Evolutionary conservation across 805 yeast genomes (phyloP), one percentile per base, ranked within the genome.

Genomic region (Cyberlindnera xishuangbannaensis): DNA sequence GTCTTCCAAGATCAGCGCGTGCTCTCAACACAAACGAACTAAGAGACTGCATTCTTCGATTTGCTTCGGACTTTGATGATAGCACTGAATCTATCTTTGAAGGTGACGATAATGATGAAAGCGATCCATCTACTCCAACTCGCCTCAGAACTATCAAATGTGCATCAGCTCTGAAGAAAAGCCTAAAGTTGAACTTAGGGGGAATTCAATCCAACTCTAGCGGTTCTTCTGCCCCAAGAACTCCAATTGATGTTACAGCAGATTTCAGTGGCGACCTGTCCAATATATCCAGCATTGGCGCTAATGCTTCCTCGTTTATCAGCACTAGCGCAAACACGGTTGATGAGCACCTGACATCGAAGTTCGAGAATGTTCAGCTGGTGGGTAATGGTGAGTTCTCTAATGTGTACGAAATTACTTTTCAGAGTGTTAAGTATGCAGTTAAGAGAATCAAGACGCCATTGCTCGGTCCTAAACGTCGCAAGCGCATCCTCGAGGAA

Each of bases 331-430:
- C 42, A 4, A 29, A 34, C 18, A 30, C 41, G 15, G 25, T 54
- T 13, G 73, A 67, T 47, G 61, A 61, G 21, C 75, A 72, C 51
- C 50, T 73, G 18, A 51, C 62, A 24, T 64, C 71, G 10, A 67
- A 66, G 45, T 73, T 73, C 40, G 51, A 79, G 15, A 77, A 80
- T 41, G 88, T 90, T 27, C 67, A 69, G 27, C 60, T 78, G 28
- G 62, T 90, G 15, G 95, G 95, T 3, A 65, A 72, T 22, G 97
- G 98, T 16, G 95, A 86, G 56, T 92, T 92, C 51, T 86, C 96
- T 3, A 66, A 76, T 15, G 98, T 94, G 13, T 92, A 77, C 57
- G 83, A 83, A 41, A 90, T 90, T 27, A 67, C 76, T 12, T 82
- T 77, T 50, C 77, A 78, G 40, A 66, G 69, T 33, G 69, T 71